Evolutionary conservation across 305 asterid genomes (phyloP).

Genomic region (Ajuga reptans): DNA sequence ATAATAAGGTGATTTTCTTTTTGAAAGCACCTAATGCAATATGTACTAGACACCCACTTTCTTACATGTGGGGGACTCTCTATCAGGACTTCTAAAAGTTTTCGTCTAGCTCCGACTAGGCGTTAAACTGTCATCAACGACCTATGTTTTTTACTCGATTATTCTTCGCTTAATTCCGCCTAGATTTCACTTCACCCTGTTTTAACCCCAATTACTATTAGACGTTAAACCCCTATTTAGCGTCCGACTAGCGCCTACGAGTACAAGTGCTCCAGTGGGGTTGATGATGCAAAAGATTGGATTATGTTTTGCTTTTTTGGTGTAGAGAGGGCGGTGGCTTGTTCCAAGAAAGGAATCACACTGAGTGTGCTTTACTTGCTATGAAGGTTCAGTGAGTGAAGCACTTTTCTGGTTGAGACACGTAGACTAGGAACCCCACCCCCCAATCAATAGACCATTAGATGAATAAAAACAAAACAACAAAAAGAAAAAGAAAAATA

Average conservation of each 20-base stretch:
- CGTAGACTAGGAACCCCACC: not conserved
- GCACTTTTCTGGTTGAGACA: slow-evolving; percentile 6
- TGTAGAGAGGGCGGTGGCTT: slow-evolving; percentile 8
- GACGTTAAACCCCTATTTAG: no score
- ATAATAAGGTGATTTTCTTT: not conserved
- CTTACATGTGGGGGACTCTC: slow-evolving; percentile 11
- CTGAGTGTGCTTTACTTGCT: slow-evolving; percentile 21
- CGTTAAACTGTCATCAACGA: no score
- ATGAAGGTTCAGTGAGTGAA: not conserved
- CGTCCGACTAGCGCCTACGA: no score
- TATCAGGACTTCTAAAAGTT: no score
- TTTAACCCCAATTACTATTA: no score
- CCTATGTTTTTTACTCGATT: no score
- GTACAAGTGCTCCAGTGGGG: no score
- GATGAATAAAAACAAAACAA: not conserved
- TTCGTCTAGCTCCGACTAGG: no score
- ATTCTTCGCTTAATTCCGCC: no score
- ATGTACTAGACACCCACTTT: not conserved
- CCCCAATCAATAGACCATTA: not conserved
- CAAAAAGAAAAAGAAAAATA: not conserved
- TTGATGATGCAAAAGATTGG: slow-evolving; percentile 16
- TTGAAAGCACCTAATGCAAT: not conserved
- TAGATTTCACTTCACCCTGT: no score
- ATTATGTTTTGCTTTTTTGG: not conserved
- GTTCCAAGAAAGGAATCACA: slow-evolving; percentile 29